Evolutionary conservation across 164 flowering plant species (phyloP).

Genomic region (Chloranthus sessilifolius): DNA sequence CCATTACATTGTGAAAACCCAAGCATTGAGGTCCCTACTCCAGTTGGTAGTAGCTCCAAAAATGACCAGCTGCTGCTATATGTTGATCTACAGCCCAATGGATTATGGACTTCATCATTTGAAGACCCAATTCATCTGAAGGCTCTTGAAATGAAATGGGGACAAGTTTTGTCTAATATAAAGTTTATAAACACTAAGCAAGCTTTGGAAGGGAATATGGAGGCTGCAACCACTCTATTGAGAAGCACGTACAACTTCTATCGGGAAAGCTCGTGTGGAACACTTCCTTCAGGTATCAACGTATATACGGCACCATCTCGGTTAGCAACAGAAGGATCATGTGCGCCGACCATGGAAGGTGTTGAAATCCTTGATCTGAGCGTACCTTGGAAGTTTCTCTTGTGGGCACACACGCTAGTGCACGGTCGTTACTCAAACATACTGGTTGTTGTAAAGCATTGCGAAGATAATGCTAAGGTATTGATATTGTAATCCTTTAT

Average conservation of each 20-base stretch:
- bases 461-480: conserved; percentile 92
- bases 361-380: conserved; percentile 68
- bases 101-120: conserved; percentile 62
- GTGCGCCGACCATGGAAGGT: conserved; percentile 47
- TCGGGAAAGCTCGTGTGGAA: conserved; percentile 67
- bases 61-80: conserved; percentile 47
- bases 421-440: conserved; percentile 72
- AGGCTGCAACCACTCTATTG: conserved; percentile 56
- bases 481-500: background rate
- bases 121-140: conserved; percentile 50
- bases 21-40: conserved; percentile 22
- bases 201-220: conserved; percentile 57
- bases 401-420: conserved; percentile 90
- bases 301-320: conserved; percentile 54
- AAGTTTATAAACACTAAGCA: conserved; percentile 49
- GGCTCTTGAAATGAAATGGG: conserved; percentile 60
- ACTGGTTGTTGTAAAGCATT: conserved; percentile 70
- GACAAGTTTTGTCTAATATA: conserved; percentile 47
- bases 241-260: conserved; percentile 68
- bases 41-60: conserved; percentile 31
- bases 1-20: conserved; percentile 36
- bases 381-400: conserved; percentile 75
- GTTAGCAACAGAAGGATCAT: conserved; percentile 34
- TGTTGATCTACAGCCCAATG: conserved; percentile 63
- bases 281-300: conserved; percentile 59